These are phyloP conservation scores for Xylaria sp. DNA, from an alignment of 2,329 filamentous ascomycete species.

Conservation along the genomic window DNA sequence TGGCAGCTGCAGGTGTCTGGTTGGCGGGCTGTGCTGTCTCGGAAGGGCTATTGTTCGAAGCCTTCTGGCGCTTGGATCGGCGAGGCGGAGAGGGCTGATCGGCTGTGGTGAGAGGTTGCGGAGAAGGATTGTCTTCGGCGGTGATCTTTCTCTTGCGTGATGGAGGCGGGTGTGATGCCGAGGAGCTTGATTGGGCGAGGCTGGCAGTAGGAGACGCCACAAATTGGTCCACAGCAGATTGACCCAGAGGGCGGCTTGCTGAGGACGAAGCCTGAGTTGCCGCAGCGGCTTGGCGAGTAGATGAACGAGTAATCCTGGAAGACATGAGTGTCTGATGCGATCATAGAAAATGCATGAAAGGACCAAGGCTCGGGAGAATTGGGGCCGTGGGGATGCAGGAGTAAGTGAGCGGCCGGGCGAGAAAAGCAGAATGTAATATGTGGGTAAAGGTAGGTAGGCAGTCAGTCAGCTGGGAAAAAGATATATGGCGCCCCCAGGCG, in stretches of 20 bases:
- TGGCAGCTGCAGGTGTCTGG: conserved; percentile 52
- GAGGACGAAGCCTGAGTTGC: conserved; percentile 68
- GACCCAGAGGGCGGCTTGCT: conserved; percentile 53
- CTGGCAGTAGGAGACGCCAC: conserved; percentile 55
- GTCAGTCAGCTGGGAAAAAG: neutral
- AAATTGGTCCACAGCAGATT: conserved; percentile 55
- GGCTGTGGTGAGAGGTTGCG: conserved; percentile 44
- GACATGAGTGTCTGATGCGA: conserved; percentile 78
- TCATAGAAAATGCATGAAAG: conserved; percentile 37
- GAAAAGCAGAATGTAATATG: conserved; percentile 27
- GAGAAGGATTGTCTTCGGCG: conserved; percentile 60
- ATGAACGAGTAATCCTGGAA: conserved; percentile 94
- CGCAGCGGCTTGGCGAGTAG: conserved; percentile 91
- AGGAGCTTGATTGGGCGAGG: conserved; percentile 53
- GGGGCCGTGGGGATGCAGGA: conserved; percentile 30
- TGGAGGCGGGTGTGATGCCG: conserved; percentile 53
- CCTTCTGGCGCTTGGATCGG: conserved; percentile 78
- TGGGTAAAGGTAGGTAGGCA: conserved; percentile 24
- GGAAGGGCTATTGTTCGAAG: conserved; percentile 57
- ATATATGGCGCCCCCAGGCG: conserved; percentile 32
- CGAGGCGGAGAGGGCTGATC: conserved; percentile 59
- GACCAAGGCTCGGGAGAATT: conserved; percentile 32
- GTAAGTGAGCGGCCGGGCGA: conserved; percentile 30
- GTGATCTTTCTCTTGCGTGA: conserved; percentile 80
- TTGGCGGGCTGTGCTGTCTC: conserved; percentile 45